Percentiles rank a stretch among this genome's conserved stretches.
Evolutionary conservation across 768 basidiomycete genomes (phyloP).

Genomic region (Phlebiopsis flavidoalba): DNA sequence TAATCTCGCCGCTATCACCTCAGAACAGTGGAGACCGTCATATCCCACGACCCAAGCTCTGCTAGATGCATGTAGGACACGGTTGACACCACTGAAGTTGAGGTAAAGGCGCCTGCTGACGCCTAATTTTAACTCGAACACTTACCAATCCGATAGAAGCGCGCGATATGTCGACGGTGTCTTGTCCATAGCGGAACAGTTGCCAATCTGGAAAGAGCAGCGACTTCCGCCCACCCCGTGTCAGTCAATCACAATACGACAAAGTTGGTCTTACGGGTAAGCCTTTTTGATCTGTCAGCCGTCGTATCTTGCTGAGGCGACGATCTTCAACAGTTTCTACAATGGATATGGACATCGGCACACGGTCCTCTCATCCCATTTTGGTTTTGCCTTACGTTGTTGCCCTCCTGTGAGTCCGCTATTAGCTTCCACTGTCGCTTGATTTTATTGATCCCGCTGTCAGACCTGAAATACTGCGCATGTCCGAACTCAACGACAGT

Average conservation of each 20-base stretch:
- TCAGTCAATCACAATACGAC: slow-evolving; percentile 85
- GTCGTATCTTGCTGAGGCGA: not conserved
- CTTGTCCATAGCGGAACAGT: slow-evolving; percentile 45
- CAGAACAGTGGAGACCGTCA: slow-evolving; percentile 63
- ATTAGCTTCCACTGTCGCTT: not conserved
- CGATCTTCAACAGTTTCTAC: slow-evolving; percentile 47
- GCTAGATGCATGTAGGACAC: slow-evolving; percentile 46
- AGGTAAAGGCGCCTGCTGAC: slow-evolving; percentile 33
- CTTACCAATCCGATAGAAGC: slow-evolving; percentile 32
- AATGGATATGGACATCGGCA: slow-evolving; percentile 77
- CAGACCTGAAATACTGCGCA: slow-evolving; percentile 83
- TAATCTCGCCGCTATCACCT: slow-evolving; percentile 52
- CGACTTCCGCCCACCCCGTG: slow-evolving; percentile 83
- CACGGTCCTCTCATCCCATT: slow-evolving; percentile 68
- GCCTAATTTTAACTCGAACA: not conserved
- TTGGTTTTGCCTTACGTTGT: slow-evolving; percentile 75
- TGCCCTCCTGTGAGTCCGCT: slow-evolving; percentile 59
- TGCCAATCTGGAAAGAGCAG: slow-evolving; percentile 68
- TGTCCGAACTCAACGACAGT: slow-evolving; percentile 87
- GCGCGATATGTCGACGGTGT: slow-evolving; percentile 54
- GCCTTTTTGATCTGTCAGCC: slow-evolving; percentile 19
- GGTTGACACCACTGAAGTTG: slow-evolving; percentile 56
- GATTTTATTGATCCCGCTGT: slow-evolving; percentile 8
- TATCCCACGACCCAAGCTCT: slow-evolving; percentile 53
- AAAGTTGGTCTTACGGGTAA: slow-evolving; percentile 82